Conservation (phyloP, 169 alveolate genomes). For the Amoebophrya sp. region DNA sequence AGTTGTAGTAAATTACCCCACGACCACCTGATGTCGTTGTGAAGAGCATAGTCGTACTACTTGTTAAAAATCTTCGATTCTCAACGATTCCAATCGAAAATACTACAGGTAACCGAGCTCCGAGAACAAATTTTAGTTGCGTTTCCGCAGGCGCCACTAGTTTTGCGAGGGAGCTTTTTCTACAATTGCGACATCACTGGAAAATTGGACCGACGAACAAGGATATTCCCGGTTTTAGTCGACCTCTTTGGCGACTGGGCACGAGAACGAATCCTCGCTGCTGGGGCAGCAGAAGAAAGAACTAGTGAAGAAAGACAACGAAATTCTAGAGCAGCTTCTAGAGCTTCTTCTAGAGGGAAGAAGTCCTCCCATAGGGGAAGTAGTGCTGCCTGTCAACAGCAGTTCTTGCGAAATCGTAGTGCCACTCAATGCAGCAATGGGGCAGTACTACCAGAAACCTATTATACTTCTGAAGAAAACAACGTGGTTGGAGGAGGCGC, state of each 20-base stretch:
- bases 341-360: background rate
- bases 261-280: background rate
- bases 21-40: too few relatives aligned
- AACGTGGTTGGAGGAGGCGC: too few relatives aligned
- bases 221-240: background rate
- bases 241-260: conserved; percentile 8
- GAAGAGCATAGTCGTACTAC: too few relatives aligned
- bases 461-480: too few relatives aligned
- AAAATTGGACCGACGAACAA: background rate
- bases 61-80: too few relatives aligned
- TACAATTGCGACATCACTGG: background rate
- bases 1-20: too few relatives aligned
- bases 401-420: background rate
- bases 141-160: background rate
- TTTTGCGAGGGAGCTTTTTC: background rate
- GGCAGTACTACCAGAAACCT: too few relatives aligned
- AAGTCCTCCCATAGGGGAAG: background rate
- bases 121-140: background rate
- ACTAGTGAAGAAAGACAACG: background rate
- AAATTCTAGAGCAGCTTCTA: background rate
- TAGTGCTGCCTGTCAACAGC: background rate
- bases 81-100: too few relatives aligned
- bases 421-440: background rate
- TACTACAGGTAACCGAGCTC: too few relatives aligned
- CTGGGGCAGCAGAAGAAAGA: background rate